phyloP scores from a whole-genome alignment of 2,329 filamentous ascomycete species.

The Westerdykella sp. region DNA sequence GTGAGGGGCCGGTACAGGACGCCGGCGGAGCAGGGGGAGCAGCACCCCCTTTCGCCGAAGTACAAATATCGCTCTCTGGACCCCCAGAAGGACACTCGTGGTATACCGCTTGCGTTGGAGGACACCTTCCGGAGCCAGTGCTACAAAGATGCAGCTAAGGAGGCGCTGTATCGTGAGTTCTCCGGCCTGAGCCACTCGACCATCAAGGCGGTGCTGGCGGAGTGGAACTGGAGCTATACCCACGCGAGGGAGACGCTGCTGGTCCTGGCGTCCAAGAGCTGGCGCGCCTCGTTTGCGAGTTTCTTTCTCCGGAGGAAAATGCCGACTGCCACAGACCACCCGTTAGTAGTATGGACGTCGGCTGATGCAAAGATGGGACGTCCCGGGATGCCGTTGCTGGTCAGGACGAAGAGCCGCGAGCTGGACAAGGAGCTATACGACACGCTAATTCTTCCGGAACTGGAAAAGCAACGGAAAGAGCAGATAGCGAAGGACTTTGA shows the following conservation, averaged over 20 bases:
- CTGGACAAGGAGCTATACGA: slow-evolving; percentile 47
- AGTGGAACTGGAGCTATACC: slow-evolving; percentile 73
- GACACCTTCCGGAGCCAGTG: slow-evolving; percentile 62
- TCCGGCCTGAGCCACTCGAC: slow-evolving; percentile 65
- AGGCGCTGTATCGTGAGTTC: slow-evolving; percentile 68
- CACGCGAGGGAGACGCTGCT: slow-evolving; percentile 64
- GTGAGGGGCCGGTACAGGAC: slow-evolving; percentile 58
- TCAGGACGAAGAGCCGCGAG: slow-evolving; percentile 56
- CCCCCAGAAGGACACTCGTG: slow-evolving; percentile 26
- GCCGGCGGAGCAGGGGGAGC: slow-evolving; percentile 32
- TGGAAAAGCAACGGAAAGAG: slow-evolving; percentile 36
- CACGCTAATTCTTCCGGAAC: slow-evolving; percentile 38
- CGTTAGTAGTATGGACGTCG: slow-evolving; percentile 57
- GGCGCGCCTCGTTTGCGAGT: slow-evolving; percentile 67
- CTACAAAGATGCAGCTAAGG: slow-evolving; percentile 64
- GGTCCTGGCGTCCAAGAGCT: slow-evolving; percentile 64
- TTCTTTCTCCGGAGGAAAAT: slow-evolving; percentile 62
- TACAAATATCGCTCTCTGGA: slow-evolving; percentile 31
- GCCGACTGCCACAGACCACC: slow-evolving; percentile 51
- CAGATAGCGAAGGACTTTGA: slow-evolving; percentile 37
- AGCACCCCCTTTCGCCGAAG: slow-evolving; percentile 23
- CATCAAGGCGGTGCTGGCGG: slow-evolving; percentile 71
- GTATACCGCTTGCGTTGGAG: slow-evolving; percentile 46
- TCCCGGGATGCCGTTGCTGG: slow-evolving; percentile 55
- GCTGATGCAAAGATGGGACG: slow-evolving; percentile 49